Percentiles rank a stretch among this genome's conserved stretches.
Conservation (phyloP, 2,329 filamentous ascomycete genomes). For the Fusarium subglutinans region DNA sequence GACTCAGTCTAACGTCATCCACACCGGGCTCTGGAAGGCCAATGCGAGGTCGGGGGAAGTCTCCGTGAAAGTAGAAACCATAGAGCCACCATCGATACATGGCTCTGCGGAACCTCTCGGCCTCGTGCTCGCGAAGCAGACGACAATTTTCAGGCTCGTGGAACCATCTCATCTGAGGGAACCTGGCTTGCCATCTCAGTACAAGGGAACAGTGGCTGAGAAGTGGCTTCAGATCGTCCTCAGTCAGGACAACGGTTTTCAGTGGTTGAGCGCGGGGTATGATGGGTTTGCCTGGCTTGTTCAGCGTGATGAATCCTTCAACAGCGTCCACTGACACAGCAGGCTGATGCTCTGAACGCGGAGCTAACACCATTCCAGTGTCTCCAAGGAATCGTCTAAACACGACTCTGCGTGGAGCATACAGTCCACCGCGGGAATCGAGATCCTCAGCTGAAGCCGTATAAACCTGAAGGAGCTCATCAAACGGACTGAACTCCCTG, state of each 20-base stretch:
- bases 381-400: constrained; percentile 51
- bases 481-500: constrained; percentile 55
- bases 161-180: constrained; percentile 59
- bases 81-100: constrained; percentile 66
- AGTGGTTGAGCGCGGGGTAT: not conserved
- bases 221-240: constrained; percentile 47
- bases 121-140: constrained; percentile 54
- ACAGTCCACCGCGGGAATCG: constrained; percentile 44
- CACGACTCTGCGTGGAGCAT: constrained; percentile 51
- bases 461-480: constrained; percentile 58
- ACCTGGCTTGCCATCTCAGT: constrained; percentile 51
- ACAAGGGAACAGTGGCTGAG: constrained; percentile 50
- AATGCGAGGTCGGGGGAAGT: constrained; percentile 49
- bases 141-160: constrained; percentile 56
- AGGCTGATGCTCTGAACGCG: constrained; percentile 14
- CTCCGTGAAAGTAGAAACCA: constrained; percentile 61
- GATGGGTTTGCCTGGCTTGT: constrained; percentile 34
- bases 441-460: constrained; percentile 54
- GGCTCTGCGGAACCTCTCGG: constrained; percentile 58
- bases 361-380: constrained; percentile 41
- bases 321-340: not conserved
- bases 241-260: constrained; percentile 45
- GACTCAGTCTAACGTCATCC: constrained; percentile 53
- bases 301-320: constrained; percentile 36
- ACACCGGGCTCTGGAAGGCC: constrained; percentile 52